Evolutionary conservation across 2,329 filamentous ascomycete genomes (phyloP), one percentile per base, ranked within the genome.

Genomic region (Fusarium irregulare): DNA sequence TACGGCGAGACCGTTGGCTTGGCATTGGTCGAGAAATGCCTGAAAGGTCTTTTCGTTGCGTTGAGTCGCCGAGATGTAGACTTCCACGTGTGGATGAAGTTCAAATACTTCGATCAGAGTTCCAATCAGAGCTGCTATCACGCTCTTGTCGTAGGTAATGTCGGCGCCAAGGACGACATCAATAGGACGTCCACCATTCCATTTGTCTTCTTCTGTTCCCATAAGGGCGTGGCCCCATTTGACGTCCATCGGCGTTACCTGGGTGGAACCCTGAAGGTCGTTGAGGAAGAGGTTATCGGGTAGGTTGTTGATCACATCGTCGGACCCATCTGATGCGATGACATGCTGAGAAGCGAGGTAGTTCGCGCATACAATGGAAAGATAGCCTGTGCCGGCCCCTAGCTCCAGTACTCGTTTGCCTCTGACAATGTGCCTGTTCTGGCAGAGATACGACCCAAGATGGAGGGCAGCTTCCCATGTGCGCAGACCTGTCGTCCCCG

Each of bases 381-480:
- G 79, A 75, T 93, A 92, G 1, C 92, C 92, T 2, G 93, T 94
- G 2, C 92, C 92, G 2, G 91, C 88, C 6, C 92, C 92, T 2
- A 95, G 83, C 76, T 95, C 92, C 4, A 95, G 82, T 2, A 94
- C 80, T 10, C 82, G 84, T 74, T 88, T 90, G 4, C 82, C 84
- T 10, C 74, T 73, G 28, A 93, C 81, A 21, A 86, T 68, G 3
- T 71, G 67, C 1, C 78, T 78, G 51, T 84, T 79, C n/a, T 75
- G 64, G 64, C 87, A 87, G 23, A 94, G 85, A 73, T 89, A 93
- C 46, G 89, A 86, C 2, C 91, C 91, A 1, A 95, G 83, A 71
- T 93, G 91, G 11, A 95, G 81, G 3, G 91, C 89, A 2, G 92
- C 92, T 77, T 95, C 93, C 93, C 92, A 96, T 0, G 93, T 95